A percentile compares a stretch with the other conserved stretches of the same genome.
Conservation (phyloP, 805 yeast species). For the Saturnispora ahearnii region DNA sequence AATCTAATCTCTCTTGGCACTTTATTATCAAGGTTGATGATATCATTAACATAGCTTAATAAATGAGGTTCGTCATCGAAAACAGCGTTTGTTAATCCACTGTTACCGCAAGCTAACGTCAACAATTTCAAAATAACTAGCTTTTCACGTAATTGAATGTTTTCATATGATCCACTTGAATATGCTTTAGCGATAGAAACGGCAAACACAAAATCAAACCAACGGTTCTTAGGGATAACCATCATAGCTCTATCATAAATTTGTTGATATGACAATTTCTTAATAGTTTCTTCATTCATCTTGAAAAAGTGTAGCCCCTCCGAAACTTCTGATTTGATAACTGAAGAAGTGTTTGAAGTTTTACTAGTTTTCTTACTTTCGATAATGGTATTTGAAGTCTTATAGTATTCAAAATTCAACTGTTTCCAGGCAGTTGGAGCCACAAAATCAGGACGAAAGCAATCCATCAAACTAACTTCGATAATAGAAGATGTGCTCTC, state of each 20-base stretch:
- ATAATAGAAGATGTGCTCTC: slow-evolving; percentile 11
- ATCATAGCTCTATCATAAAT: slow-evolving; percentile 53
- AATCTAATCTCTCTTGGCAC: slow-evolving; percentile 46
- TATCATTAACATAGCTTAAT: slow-evolving; percentile 58
- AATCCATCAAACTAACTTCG: slow-evolving; percentile 21
- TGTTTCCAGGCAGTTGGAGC: slow-evolving; percentile 50
- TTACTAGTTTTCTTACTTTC: slow-evolving; percentile 6
- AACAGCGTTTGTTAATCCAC: slow-evolving; percentile 52
- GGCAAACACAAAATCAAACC: slow-evolving; percentile 54
- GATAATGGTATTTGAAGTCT: slow-evolving; percentile 17
- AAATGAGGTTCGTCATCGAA: slow-evolving; percentile 68
- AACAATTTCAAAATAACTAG: slow-evolving; percentile 56
- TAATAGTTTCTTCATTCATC: slow-evolving; percentile 48
- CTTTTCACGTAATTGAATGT: slow-evolving; percentile 46
- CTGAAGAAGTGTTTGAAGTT: background rate
- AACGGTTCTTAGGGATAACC: slow-evolving; percentile 50
- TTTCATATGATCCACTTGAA: slow-evolving; percentile 41
- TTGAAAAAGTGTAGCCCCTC: slow-evolving; percentile 46
- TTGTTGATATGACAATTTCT: slow-evolving; percentile 47
- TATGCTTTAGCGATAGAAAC: slow-evolving; percentile 68
- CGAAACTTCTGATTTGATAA: slow-evolving; percentile 13
- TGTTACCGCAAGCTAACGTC: slow-evolving; percentile 55
- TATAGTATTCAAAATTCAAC: slow-evolving; percentile 46
- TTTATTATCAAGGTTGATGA: slow-evolving; percentile 55
- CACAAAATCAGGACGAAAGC: slow-evolving; percentile 25